Base-by-base conservation (phyloP, 768 basidiomycete genomes). In the Austroboletus eburneus region DNA sequence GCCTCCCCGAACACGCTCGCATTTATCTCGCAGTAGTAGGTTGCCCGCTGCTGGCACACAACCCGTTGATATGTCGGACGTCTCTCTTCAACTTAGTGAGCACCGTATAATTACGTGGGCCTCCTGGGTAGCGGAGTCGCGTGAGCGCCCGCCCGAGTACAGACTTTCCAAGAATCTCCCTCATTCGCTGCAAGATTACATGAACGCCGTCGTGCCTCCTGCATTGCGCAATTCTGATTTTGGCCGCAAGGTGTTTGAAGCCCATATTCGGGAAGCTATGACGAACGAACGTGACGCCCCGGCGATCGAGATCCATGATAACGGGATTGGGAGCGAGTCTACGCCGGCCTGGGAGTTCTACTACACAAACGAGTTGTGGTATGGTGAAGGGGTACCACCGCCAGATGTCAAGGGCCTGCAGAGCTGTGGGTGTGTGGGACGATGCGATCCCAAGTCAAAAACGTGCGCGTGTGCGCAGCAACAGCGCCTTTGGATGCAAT, bases 291-390 rank as follows among this genome's bases (percentile, higher is more conserved):
- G 79, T 1, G 58, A 77, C 37, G 83, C 87, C 2, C 89, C 87
- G 0, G 68, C 67, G 5, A 87, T 95, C 55, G 66, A 66, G 14
- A 75, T 95, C 21, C 63, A 48, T 34, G 61, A 79, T 42, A 91
- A 93, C 56, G 64, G 75, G 1, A 69, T 90, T 20, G 88, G 89
- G 50, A 61, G 72, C 9, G 84, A 86, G 50, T 72, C 79, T 9
- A 78, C 83, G 18, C 91, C 92, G 0, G 78, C 77, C 21, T 91
- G 87, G 79, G 91, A 95, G 57, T 96, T 93, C 57, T 72, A 83
- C 50, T 95, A 95, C 62, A 82, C 87, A 10, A 93, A 95, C 62
- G 68, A 78, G 43, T 80, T 92, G 72, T 86, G 87, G 75, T 81
- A 83, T 49, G 79, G 77, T 2, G 73, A 81, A 12, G 79, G 72